Evolutionary conservation across 1,284 basidiomycete genomes (phyloP), one percentile per base, ranked within the genome.

Genomic region (Irpex rosettiformis): DNA sequence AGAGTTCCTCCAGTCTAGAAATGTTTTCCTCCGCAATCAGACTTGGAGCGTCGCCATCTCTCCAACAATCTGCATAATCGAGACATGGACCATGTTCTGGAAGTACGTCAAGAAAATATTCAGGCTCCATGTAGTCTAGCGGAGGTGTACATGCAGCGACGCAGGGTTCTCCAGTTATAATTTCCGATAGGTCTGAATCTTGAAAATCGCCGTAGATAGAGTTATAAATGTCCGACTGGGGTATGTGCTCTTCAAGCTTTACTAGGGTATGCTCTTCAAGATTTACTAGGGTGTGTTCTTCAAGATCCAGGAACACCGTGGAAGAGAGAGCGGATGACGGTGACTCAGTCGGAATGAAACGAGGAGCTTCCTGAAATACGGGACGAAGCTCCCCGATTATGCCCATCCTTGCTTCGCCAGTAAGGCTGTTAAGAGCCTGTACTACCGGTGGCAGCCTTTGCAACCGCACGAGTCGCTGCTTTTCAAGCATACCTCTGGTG

Each of bases 401-500:
- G 6, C 6, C 27, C 16, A 25, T 51, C 25, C 24, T 76, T 63
- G 78, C 70, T 3, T 66, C 22, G n/a, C 56, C 55, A 5, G 71
- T 67, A 54, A 82, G 66, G 5, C 66, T 62, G 45, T 69, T 68
- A 62, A 76, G 73, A 57, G 72, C 65, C 22, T 73, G 66, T 13
- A 82, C 64, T 6, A 80, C 5, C 69, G 45, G 68, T 69, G 40
- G 69, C n/a, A 89, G 67, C 47, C 75, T 75, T 11, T 70, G 65
- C 7, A 86, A 72, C 56, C 86, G 77, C 61, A 70, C 64, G 40
- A 81, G 67, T 54, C 84, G 79, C 24, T 79, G 77, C 13, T 70
- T 65, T 68, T 91, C 89, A 25, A 89, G 75, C 3, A 70, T 65
- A 2, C 79, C 80, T 51, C 88, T 81, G 11, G 77, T 76, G 8